Evolutionary conservation across 2,329 filamentous ascomycete species (phyloP), one percentile per base, ranked within the genome.

Genomic region (Dactylellina parvicollis): DNA sequence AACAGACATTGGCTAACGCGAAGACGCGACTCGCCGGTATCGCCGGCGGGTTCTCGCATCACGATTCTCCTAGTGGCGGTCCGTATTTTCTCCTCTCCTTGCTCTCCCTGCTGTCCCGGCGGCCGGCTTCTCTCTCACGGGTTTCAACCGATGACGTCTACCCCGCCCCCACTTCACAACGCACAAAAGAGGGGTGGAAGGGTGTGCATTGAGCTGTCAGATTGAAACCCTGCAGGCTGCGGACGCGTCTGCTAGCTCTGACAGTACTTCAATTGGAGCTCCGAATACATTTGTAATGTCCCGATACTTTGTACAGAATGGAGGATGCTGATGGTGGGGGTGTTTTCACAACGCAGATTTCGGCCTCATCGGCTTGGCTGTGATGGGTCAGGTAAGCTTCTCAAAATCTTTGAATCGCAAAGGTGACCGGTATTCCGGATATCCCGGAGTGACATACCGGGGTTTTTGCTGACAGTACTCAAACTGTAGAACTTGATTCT

Each of bases 291-390:
- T 64, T 52, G 24, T 34, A 47, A 59, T 52, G 28, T 24, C 42
- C 34, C 62, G 44, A 60, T 55, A 65, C 22, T 7, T 46, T 55
- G 24, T 55, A 14, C 22, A 40, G 28, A 49, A 22, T 32, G 32
- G 66, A 71, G 24, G 24, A 59, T 72, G 52, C 67, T 72, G 67
- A 72, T 64, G 49, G 67, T 72, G 59, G 67, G 61, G 66, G 67
- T n/a, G n/a, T 46, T 55, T 47, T 20, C 59, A 30, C 67, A 72
- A 72, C 67, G 40, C 67, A 88, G 91, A 95, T 88, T 89, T 95
- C 84, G 91, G 91, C 86, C 90, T 95, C 81, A 94, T 95, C 82
- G 91, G 91, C 87, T 87, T 95, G 85, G 91, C 91, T 85, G 91
- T 95, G 84, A 95, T 95, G 90, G 84, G 84, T 65, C 77, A 79